These are phyloP conservation scores for Clonostachys rhizophaga DNA, from an alignment of 2,329 filamentous ascomycete genomes.

Conservation along the genomic window DNA sequence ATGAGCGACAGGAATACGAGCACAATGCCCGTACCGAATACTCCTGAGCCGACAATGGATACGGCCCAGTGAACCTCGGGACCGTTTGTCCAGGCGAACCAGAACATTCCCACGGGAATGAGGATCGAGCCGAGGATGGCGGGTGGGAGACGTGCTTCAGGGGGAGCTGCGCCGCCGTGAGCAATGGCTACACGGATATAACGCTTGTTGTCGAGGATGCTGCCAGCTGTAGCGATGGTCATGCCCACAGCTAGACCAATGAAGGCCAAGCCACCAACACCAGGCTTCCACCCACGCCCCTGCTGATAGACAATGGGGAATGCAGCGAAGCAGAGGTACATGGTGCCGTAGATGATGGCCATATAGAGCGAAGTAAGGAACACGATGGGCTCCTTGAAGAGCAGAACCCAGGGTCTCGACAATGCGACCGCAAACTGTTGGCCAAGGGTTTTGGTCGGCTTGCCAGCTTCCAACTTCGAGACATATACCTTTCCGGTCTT, in stretches of 20 bases:
- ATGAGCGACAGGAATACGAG: slow-evolving; percentile 62
- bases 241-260: slow-evolving; percentile 62
- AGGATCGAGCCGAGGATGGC: slow-evolving; percentile 53
- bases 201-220: slow-evolving; percentile 46
- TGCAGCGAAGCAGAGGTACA: slow-evolving; percentile 50
- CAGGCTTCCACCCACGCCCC: slow-evolving; percentile 50
- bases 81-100: slow-evolving; percentile 62
- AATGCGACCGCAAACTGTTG: slow-evolving; percentile 51
- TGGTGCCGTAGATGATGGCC: slow-evolving; percentile 50
- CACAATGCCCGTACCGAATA: slow-evolving; percentile 53
- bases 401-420: slow-evolving; percentile 58
- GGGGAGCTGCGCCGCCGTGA: slow-evolving; percentile 52
- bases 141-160: slow-evolving; percentile 58
- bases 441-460: slow-evolving; percentile 33
- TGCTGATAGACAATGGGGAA: slow-evolving; percentile 60
- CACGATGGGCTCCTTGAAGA: slow-evolving; percentile 65
- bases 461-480: slow-evolving; percentile 38
- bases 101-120: slow-evolving; percentile 58
- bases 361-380: slow-evolving; percentile 59
- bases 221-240: slow-evolving; percentile 48
- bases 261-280: slow-evolving; percentile 57
- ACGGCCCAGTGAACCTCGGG: slow-evolving; percentile 54
- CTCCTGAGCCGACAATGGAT: slow-evolving; percentile 30
- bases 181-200: slow-evolving; percentile 39
- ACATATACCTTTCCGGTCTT: slow-evolving; percentile 51